phyloP scores from a whole-genome alignment of 2,329 filamentous ascomycete species.

The Colletotrichum sp. region DNA sequence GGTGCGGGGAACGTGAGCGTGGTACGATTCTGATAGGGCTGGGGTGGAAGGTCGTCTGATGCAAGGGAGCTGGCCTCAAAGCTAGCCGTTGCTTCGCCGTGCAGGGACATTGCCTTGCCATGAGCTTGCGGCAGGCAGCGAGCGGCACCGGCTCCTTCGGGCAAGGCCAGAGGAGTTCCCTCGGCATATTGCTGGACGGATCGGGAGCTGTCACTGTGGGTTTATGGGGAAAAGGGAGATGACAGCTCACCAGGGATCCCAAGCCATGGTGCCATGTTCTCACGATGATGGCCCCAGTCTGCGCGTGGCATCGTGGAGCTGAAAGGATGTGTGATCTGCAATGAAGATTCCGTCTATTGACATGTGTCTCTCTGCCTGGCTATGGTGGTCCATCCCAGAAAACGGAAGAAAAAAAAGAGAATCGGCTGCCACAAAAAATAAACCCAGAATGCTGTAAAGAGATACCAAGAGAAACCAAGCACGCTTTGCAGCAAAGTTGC shows the following conservation, averaged over 20 bases:
- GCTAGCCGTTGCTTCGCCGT: background rate
- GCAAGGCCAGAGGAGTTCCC: background rate
- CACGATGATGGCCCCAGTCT: conserved; percentile 1
- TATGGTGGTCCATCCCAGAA: background rate
- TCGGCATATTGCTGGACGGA: background rate
- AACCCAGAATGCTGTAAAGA: background rate
- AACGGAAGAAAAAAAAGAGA: background rate
- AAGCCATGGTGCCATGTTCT: conserved; percentile 11
- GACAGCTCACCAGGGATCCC: background rate
- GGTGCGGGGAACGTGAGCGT: conserved; percentile 54
- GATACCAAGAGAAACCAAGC: background rate
- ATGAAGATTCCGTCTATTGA: conserved; percentile 14
- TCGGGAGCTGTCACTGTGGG: background rate
- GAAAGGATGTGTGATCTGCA: background rate
- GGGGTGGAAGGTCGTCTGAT: background rate
- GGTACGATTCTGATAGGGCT: conserved; percentile 49
- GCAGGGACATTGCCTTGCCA: background rate
- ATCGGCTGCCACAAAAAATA: background rate
- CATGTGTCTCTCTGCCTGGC: background rate
- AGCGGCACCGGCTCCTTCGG: background rate
- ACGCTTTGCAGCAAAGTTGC: conserved; percentile 9
- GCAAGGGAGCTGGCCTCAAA: background rate
- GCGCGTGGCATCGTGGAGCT: background rate
- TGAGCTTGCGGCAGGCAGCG: background rate
- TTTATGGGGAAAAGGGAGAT: background rate